Evolutionary conservation across 352 stramenopile genomes (phyloP).

Genomic region (Phytopythium sindhum): DNA sequence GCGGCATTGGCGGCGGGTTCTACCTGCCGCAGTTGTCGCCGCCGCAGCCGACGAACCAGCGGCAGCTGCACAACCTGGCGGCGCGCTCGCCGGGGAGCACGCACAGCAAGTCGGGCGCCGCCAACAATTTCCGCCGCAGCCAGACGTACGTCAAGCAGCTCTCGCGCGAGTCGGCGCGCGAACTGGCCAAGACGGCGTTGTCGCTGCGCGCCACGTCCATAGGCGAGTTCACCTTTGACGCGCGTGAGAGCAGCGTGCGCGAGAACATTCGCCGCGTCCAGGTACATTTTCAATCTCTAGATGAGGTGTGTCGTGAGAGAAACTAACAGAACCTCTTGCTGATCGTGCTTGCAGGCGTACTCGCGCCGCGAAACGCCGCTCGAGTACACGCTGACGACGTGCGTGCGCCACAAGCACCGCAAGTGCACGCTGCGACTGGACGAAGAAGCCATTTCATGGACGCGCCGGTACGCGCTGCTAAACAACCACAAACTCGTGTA

Average conservation of each 20-base stretch:
- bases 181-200: slow-evolving; percentile 71
- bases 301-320: neutral
- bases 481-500: neutral
- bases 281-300: slow-evolving; percentile 8
- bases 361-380: slow-evolving; percentile 69
- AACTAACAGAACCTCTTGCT: neutral
- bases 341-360: slow-evolving; percentile 36
- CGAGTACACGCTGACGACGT: slow-evolving; percentile 54
- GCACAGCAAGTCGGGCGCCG: slow-evolving; percentile 14
- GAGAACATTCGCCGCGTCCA: slow-evolving; percentile 82
- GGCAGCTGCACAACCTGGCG: slow-evolving; percentile 57
- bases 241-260: slow-evolving; percentile 40
- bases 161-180: slow-evolving; percentile 45
- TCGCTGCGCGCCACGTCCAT: slow-evolving; percentile 67
- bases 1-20: slow-evolving; percentile 10
- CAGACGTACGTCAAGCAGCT: slow-evolving; percentile 40
- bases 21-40: slow-evolving; percentile 20
- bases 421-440: slow-evolving; percentile 61
- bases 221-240: slow-evolving; percentile 70
- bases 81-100: slow-evolving; percentile 31
- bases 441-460: slow-evolving; percentile 61
- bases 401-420: slow-evolving; percentile 40
- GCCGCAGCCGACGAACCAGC: slow-evolving; percentile 25
- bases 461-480: slow-evolving; percentile 17
- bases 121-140: slow-evolving; percentile 15